These are phyloP conservation scores for Vitis labrusca DNA, from an alignment of 164 flowering plant species.

Conservation along the genomic window DNA sequence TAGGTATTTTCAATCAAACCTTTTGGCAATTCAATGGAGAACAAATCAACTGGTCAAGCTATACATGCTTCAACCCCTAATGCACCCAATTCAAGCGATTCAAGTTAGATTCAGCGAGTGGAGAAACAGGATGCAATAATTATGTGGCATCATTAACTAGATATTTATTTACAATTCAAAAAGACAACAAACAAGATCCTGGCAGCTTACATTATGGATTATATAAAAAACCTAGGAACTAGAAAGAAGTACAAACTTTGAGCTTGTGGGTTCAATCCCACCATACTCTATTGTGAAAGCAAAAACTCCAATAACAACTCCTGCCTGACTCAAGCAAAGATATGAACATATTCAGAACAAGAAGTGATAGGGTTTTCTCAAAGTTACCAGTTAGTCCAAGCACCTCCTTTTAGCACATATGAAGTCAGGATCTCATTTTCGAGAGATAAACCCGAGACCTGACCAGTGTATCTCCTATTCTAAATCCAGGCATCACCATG, in stretches of 20 bases:
- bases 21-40: too few relatives aligned
- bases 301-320: constrained; percentile 1
- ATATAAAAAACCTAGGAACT: neutral
- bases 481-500: constrained; percentile 63
- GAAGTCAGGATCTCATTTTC: neutral
- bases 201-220: constrained; percentile 5
- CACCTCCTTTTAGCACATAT: constrained; percentile 2
- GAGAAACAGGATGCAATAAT: neutral
- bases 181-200: constrained; percentile 2
- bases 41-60: too few relatives aligned
- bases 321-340: neutral
- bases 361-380: constrained; percentile 1
- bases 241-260: neutral
- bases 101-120: too few relatives aligned
- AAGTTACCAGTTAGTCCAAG: constrained; percentile 11
- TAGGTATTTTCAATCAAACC: too few relatives aligned
- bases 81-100: neutral
- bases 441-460: constrained; percentile 47
- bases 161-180: constrained; percentile 16
- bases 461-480: constrained; percentile 34
- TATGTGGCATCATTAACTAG: neutral
- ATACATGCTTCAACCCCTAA: too few relatives aligned
- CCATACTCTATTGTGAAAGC: neutral
- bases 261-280: neutral
- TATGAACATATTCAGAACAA: constrained; percentile 4